Evolutionary conservation across 306 rosid genomes (phyloP).

Genomic region (Astragalus membranaceus): DNA sequence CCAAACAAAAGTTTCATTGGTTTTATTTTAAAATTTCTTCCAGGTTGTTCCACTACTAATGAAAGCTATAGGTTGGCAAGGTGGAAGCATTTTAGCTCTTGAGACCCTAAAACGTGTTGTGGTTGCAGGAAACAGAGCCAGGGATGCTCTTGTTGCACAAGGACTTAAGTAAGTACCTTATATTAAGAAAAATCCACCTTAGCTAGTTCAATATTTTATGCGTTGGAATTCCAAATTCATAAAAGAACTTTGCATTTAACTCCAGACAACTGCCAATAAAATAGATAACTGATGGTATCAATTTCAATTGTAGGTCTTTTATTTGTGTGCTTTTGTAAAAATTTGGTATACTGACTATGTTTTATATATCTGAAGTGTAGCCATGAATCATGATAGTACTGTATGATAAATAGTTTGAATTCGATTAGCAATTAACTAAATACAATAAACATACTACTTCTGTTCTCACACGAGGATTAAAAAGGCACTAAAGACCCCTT

Average conservation of each 20-base stretch:
- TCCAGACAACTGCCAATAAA: constrained; percentile 6
- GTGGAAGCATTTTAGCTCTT: constrained; percentile 96
- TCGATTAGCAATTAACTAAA: neutral
- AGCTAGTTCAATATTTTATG: constrained; percentile 2
- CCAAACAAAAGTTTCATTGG: neutral
- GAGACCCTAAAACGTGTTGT: constrained; percentile 98
- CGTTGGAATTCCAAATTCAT: constrained; percentile 4
- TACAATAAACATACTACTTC: neutral
- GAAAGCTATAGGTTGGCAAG: constrained; percentile 99
- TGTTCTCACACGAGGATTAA: neutral
- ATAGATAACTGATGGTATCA: neutral
- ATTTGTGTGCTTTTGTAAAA: neutral
- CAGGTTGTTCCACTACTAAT: constrained; percentile 96
- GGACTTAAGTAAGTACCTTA: constrained; percentile 84
- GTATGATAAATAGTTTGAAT: constrained; percentile 2
- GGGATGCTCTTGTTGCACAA: constrained; percentile 99
- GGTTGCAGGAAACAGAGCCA: constrained; percentile 99
- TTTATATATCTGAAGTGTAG: neutral
- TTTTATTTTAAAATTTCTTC: constrained; percentile 7
- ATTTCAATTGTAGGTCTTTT: neutral
- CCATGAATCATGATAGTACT: neutral
- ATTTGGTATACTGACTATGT: neutral
- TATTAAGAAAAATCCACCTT: neutral
- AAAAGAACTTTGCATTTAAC: constrained; percentile 11
- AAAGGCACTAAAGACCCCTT: neutral